A percentile compares a stretch with the other conserved stretches of the same genome.
Conservation (phyloP, 495 filamentous ascomycete genomes). For the Lentithecium fluviatile region DNA sequence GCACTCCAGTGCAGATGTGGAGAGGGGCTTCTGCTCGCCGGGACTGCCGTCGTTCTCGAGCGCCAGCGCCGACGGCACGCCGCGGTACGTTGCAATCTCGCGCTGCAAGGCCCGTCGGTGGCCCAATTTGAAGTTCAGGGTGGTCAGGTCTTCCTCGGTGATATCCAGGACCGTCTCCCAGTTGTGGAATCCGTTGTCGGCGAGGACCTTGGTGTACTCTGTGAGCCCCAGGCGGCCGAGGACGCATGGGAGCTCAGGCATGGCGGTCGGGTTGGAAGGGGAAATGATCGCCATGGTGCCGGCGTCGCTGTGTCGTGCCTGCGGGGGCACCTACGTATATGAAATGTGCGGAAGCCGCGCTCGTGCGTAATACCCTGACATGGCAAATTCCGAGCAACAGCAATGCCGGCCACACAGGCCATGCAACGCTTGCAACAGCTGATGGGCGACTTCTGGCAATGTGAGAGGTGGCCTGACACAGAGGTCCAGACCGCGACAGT, state of each 20-base stretch:
- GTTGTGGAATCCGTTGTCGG: constrained; percentile 30
- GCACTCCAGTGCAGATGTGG: constrained; percentile 22
- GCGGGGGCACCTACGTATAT: neutral
- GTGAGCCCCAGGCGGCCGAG: constrained; percentile 23
- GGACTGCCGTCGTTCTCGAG: constrained; percentile 11
- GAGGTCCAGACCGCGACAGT: neutral
- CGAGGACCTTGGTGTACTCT: constrained; percentile 17
- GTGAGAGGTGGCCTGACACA: neutral
- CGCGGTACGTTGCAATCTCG: constrained; percentile 34
- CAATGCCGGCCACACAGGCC: neutral
- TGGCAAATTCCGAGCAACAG: neutral
- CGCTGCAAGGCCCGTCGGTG: constrained; percentile 36
- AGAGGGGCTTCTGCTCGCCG: constrained; percentile 6
- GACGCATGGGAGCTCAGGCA: constrained; percentile 10
- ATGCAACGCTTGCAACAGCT: neutral
- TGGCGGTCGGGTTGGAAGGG: neutral
- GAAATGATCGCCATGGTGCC: neutral
- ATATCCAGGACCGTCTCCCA: constrained; percentile 37
- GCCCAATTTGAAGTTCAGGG: constrained; percentile 37
- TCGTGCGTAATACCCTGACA: neutral
- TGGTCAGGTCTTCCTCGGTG: constrained; percentile 34
- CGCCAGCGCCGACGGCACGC: constrained; percentile 12
- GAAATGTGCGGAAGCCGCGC: neutral
- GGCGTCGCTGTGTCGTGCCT: neutral
- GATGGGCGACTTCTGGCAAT: neutral